Percentiles rank a stretch among this genome's conserved stretches.
These are phyloP conservation scores for Cryptococcus floricola DNA, from an alignment of 1,284 basidiomycete genomes.

Conservation along the genomic window DNA sequence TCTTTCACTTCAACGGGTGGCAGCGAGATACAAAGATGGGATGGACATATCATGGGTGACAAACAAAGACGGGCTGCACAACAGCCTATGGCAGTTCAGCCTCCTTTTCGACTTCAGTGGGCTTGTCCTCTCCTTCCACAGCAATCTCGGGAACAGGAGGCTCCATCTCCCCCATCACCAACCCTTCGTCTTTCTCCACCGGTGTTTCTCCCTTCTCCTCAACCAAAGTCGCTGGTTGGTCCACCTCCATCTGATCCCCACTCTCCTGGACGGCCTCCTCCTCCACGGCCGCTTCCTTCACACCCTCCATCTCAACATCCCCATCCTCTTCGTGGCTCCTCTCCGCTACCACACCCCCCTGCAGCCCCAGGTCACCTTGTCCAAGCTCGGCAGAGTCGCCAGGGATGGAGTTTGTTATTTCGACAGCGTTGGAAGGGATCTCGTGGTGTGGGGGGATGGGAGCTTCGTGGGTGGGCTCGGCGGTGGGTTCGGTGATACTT, in stretches of 20 bases:
- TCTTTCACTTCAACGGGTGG: no score
- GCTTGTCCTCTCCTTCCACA: conserved; percentile 18
- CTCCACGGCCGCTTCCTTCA: not conserved
- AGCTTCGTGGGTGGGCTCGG: conserved; percentile 9
- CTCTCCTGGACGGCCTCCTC: conserved; percentile 1
- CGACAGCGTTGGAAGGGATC: conserved; percentile 33
- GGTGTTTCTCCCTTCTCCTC: conserved; percentile 1
- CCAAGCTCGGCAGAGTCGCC: conserved; percentile 22
- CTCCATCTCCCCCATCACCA: conserved; percentile 33
- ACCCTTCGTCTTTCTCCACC: conserved; percentile 22
- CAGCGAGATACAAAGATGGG: not conserved
- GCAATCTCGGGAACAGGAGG: conserved; percentile 22
- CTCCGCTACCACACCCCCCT: conserved; percentile 19
- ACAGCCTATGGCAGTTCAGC: not conserved
- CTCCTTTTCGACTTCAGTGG: conserved; percentile 6
- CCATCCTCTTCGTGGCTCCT: conserved; percentile 8
- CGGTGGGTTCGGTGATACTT: not conserved
- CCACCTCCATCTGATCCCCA: conserved; percentile 20
- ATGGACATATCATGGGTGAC: not conserved
- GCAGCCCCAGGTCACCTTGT: conserved; percentile 13
- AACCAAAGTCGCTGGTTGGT: not conserved
- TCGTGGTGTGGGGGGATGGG: conserved; percentile 5
- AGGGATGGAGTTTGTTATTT: conserved; percentile 23
- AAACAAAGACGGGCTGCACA: not conserved
- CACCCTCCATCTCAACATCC: conserved; percentile 3